phyloP scores from a whole-genome alignment of 176 grass and related monocot species.

The Stipa capillata region DNA sequence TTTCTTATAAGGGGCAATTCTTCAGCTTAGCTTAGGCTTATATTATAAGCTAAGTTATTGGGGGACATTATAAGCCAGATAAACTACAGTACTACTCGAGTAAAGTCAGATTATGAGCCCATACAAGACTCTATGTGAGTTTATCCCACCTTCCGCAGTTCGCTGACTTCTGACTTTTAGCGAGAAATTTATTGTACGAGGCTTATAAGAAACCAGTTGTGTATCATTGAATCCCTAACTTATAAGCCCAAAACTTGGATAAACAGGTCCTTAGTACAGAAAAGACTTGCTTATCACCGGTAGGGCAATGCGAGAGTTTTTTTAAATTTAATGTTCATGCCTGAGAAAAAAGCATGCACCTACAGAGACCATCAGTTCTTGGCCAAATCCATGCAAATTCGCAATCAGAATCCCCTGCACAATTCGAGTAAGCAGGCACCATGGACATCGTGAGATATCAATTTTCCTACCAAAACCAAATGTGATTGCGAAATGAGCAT shows the following conservation, averaged over 20 bases:
- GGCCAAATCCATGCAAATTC: neutral
- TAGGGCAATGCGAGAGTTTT: neutral
- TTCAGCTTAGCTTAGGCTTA: neutral
- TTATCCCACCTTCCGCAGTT: neutral
- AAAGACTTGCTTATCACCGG: neutral
- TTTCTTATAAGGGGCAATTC: slow-evolving; percentile 2
- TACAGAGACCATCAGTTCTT: neutral
- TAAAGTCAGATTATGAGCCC: neutral
- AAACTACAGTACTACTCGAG: neutral
- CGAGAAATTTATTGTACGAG: neutral
- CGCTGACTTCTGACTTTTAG: neutral
- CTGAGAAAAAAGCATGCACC: neutral
- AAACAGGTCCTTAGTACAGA: neutral
- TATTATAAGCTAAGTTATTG: neutral
- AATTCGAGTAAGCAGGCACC: neutral
- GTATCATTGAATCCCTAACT: neutral
- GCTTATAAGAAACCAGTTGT: neutral
- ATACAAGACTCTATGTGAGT: neutral
- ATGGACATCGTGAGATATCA: neutral
- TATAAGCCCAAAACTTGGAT: neutral
- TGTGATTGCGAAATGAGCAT: neutral
- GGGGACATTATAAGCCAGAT: neutral
- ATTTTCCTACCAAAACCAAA: neutral
- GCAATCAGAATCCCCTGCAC: neutral
- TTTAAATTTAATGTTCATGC: neutral